Base-by-base conservation (phyloP, 805 yeast genomes). In the Pichia sporocuriosa region DNA sequence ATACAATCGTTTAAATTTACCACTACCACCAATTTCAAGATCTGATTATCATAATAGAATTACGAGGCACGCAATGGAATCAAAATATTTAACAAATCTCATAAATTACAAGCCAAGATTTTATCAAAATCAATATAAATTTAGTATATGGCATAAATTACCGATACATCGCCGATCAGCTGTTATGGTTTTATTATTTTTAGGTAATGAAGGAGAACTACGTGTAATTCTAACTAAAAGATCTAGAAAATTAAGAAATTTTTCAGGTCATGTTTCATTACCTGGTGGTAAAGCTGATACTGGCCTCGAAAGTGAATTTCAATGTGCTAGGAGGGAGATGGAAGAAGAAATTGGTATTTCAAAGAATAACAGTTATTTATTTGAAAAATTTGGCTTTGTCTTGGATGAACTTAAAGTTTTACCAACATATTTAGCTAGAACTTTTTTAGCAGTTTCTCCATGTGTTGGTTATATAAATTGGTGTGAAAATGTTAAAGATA, bases 281-380 rank as follows among this genome's bases (percentile, higher is more conserved):
- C 97, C 97, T 4, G 97, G 97, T 3, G 97, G 97, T 8, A 85
- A 82, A 55, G 88, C 95, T 4, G 97, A 89, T 58, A 56, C 51
- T 32, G 77, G 72, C 0, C 66, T 73, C 16, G 87, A 86, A 51
- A 61, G 72, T 12, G 85, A 84, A 43, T 80, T 82, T 70, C 72
- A 73, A 33, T 81, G 82, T 30, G 82, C 96, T 0, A 67, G 94
- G 44, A 67, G 97, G 25, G 97, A 89, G 59, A 78, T 88, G 47
- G 73, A 71, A 42, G 97, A 89, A 57, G 97, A 89, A 57, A 84
- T 89, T 37, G 96, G 96, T 0, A 58, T 86, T 19, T 70, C 73
- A 10, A 59, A 69, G 13, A 61, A 69, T 51, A 74, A 82, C 44
- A 64, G 61, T 0, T 55, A 56, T 9, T 59, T 82, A 27, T 45